Percentiles rank a stretch among this genome's conserved stretches.
These are phyloP conservation scores for Vitis hybrid DNA, from an alignment of 177 flowering plant species.

Conservation along the genomic window DNA sequence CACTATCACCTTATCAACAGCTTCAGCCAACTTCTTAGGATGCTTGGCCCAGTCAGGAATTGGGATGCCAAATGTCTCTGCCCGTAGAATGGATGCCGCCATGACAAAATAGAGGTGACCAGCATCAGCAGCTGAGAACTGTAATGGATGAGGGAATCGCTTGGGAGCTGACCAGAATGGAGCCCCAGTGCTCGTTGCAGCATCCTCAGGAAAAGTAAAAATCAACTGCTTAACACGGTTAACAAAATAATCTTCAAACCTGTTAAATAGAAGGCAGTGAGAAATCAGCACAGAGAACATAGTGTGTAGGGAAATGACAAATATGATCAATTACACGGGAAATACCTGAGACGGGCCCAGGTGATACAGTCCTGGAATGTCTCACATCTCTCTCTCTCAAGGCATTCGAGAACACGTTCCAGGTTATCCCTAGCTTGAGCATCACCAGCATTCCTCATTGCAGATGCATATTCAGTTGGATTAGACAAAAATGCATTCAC, in stretches of 20 bases:
- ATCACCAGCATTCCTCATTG: constrained; percentile 81
- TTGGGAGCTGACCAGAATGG: constrained; percentile 93
- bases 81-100: constrained; percentile 74
- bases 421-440: constrained; percentile 84
- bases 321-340: not conserved
- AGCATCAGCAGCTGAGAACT: constrained; percentile 53
- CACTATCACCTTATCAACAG: constrained; percentile 56
- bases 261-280: constrained; percentile 2
- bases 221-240: constrained; percentile 47
- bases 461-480: constrained; percentile 58
- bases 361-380: constrained; percentile 47
- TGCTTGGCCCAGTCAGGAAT: constrained; percentile 71
- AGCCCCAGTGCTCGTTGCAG: constrained; percentile 45
- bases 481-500: constrained; percentile 72
- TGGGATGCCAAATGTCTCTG: constrained; percentile 78
- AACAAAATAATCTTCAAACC: constrained; percentile 52
- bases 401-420: constrained; percentile 65
- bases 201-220: constrained; percentile 57
- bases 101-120: constrained; percentile 65
- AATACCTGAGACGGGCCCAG: constrained; percentile 55
- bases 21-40: constrained; percentile 47
- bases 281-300: not conserved
- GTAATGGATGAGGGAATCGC: constrained; percentile 71
- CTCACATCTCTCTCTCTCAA: constrained; percentile 44
- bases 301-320: not conserved